A percentile compares a stretch with the other conserved stretches of the same genome.
phyloP scores from a whole-genome alignment of 108 stramenopile genomes.

The Conticribra guillardii region DNA sequence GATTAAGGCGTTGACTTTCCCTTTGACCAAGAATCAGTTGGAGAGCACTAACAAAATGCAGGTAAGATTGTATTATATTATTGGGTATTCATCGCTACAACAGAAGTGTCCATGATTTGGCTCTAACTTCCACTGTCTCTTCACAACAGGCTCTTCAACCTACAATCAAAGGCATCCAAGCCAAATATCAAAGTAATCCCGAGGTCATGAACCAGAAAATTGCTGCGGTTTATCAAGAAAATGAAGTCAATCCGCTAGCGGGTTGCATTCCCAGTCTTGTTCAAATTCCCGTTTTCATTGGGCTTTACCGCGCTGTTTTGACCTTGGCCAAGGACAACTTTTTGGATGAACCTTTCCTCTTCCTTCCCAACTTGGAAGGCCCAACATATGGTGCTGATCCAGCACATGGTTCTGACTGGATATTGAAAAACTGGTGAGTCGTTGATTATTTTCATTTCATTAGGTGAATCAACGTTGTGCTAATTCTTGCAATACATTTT shows the following conservation, averaged over 20 bases:
- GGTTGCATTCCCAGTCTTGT: slow-evolving; percentile 92
- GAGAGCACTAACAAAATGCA: slow-evolving; percentile 95
- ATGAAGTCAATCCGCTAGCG: slow-evolving; percentile 94
- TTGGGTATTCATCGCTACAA: too few relatives aligned
- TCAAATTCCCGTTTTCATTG: slow-evolving; percentile 97
- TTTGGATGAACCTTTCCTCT: slow-evolving; percentile 94
- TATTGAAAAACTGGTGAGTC: slow-evolving; percentile 73
- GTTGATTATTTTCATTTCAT: background rate
- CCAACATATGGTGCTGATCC: slow-evolving; percentile 95
- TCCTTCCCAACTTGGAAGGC: slow-evolving; percentile 95
- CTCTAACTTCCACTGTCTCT: too few relatives aligned
- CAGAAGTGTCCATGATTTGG: too few relatives aligned
- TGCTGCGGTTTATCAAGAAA: slow-evolving; percentile 90
- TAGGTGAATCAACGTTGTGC: too few relatives aligned
- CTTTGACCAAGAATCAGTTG: slow-evolving; percentile 90
- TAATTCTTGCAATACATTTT: too few relatives aligned
- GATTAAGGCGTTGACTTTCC: slow-evolving; percentile 92
- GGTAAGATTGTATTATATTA: slow-evolving; percentile 48
- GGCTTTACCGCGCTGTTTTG: slow-evolving; percentile 93
- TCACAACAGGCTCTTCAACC: slow-evolving; percentile 89
- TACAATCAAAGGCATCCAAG: slow-evolving; percentile 88
- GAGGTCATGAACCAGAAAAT: slow-evolving; percentile 96
- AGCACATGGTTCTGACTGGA: slow-evolving; percentile 88
- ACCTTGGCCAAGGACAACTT: slow-evolving; percentile 88
- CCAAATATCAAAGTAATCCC: slow-evolving; percentile 93